These are phyloP conservation scores for Astrephomene gubernaculifera DNA, from an alignment of 139 green algal genomes.

Conservation along the genomic window DNA sequence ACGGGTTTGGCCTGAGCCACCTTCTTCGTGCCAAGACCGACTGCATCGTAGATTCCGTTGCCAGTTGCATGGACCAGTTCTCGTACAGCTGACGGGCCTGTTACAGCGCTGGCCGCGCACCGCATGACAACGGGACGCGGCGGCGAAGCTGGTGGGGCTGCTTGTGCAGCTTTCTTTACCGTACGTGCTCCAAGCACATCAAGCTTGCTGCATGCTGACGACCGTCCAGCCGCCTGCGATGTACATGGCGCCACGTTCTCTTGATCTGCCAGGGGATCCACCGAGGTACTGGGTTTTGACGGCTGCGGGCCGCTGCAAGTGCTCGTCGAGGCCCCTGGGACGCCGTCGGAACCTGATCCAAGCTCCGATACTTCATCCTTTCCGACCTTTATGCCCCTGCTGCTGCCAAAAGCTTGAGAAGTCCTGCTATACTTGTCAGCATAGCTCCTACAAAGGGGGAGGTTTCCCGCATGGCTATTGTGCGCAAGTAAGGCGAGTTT, in stretches of 20 bases:
- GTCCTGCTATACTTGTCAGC: neutral
- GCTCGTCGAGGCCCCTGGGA: neutral
- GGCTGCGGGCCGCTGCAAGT: neutral
- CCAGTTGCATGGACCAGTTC: constrained; percentile 21
- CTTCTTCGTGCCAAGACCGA: neutral
- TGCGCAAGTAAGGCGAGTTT: neutral
- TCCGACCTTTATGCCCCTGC: neutral
- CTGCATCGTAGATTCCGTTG: neutral
- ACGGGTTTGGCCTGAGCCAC: neutral
- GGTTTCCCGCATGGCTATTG: neutral
- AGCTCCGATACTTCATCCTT: neutral
- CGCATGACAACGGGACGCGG: too few relatives aligned
- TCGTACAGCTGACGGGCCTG: neutral
- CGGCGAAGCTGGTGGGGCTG: too few relatives aligned
- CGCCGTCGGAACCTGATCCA: neutral
- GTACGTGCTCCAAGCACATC: too few relatives aligned
- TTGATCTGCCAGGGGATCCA: too few relatives aligned
- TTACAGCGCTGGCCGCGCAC: too few relatives aligned
- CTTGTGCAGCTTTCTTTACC: too few relatives aligned
- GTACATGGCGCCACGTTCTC: constrained; percentile 25
- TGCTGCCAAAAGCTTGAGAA: neutral
- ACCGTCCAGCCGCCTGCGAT: too few relatives aligned
- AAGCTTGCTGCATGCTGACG: too few relatives aligned
- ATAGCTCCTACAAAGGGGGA: constrained; percentile 22
- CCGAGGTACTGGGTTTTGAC: too few relatives aligned